A percentile compares a stretch with the other conserved stretches of the same genome.
Evolutionary conservation across 768 basidiomycete species (phyloP).

Genomic region (Saitozyma sp.): DNA sequence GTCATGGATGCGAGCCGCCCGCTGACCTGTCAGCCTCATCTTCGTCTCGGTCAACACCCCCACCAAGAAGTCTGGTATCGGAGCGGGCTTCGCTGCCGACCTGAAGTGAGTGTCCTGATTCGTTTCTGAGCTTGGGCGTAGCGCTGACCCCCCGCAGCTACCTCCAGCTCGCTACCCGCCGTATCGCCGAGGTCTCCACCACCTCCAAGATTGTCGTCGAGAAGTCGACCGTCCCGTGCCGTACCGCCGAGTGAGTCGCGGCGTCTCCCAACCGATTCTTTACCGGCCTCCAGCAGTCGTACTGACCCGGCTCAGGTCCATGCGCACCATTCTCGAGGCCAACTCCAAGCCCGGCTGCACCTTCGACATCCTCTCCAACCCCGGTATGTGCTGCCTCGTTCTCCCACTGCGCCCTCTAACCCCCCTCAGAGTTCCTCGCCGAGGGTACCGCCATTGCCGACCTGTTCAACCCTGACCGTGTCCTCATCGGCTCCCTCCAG

Average conservation of each 20-base stretch:
- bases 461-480: conserved; percentile 86
- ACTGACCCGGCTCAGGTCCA: conserved; percentile 58
- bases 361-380: conserved; percentile 99
- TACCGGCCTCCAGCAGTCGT: neutral
- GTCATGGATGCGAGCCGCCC: neutral
- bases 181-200: conserved; percentile 85
- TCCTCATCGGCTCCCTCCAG: conserved; percentile 93
- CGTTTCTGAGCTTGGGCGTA: conserved; percentile 4
- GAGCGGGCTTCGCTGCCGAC: conserved; percentile 97
- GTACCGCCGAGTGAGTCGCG: conserved; percentile 72
- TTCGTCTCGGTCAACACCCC: conserved; percentile 99
- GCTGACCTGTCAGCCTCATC: conserved; percentile 61
- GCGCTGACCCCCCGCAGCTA: conserved; percentile 63
- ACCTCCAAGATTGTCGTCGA: conserved; percentile 98
- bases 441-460: conserved; percentile 95
- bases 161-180: conserved; percentile 93
- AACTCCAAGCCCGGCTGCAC: conserved; percentile 88
- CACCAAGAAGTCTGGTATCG: conserved; percentile 96
- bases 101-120: conserved; percentile 70
- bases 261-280: too few species aligned
- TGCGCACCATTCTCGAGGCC: conserved; percentile 98
- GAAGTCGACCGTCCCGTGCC: conserved; percentile 97
- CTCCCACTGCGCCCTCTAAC: neutral
- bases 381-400: conserved; percentile 49
- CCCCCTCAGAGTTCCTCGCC: conserved; percentile 81